Conservation (phyloP, 345 rosid genomes). For the Euphorbia peplus region DNA sequence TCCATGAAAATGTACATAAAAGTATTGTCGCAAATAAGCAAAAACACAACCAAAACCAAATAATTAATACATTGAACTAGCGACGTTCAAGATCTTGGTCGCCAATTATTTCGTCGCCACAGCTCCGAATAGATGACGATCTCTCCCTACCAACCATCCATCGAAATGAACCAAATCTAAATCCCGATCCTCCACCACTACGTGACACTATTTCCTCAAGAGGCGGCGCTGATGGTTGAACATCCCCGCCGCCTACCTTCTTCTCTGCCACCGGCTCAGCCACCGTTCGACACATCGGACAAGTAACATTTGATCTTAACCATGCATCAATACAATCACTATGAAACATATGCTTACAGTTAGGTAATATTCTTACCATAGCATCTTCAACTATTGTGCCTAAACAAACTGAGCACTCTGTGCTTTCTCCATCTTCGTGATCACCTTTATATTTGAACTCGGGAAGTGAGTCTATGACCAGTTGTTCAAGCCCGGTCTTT, state of each 20-base stretch:
- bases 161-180: slow-evolving; percentile 42
- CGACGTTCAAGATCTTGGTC: slow-evolving; percentile 43
- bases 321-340: slow-evolving; percentile 46
- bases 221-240: slow-evolving; percentile 34
- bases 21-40: background rate
- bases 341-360: slow-evolving; percentile 54
- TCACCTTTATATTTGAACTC: slow-evolving; percentile 18
- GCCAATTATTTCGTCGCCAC: slow-evolving; percentile 29
- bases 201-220: slow-evolving; percentile 32
- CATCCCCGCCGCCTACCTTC: slow-evolving; percentile 25
- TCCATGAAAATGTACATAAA: too few relatives aligned
- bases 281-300: slow-evolving; percentile 46
- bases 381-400: slow-evolving; percentile 31
- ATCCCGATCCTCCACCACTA: slow-evolving; percentile 35
- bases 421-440: background rate
- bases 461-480: slow-evolving; percentile 42
- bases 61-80: slow-evolving; percentile 9
- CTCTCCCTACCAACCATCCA: slow-evolving; percentile 41
- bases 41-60: background rate
- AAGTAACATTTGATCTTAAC: slow-evolving; percentile 43
- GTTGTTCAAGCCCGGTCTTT: slow-evolving; percentile 41
- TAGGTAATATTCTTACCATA: slow-evolving; percentile 37
- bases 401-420: slow-evolving; percentile 50
- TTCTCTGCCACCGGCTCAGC: slow-evolving; percentile 31
- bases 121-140: slow-evolving; percentile 40